Conservation (phyloP, 2,329 filamentous ascomycete species). For the Neurospora sp. region DNA sequence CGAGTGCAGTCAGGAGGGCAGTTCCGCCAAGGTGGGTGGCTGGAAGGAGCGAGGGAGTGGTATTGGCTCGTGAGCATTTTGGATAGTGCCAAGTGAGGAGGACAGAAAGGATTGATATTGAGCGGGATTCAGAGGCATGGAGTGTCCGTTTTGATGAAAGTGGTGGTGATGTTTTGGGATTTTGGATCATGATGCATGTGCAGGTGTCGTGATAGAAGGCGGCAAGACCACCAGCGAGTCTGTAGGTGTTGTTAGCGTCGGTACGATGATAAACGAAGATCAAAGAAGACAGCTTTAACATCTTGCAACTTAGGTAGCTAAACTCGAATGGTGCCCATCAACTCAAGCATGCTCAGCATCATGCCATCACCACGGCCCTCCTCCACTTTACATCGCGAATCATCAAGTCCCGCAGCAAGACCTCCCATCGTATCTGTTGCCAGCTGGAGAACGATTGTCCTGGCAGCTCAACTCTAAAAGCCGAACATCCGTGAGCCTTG, state of each 20-base stretch:
- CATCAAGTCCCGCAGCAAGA: not conserved
- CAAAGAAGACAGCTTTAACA: not conserved
- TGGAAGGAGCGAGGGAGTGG: not conserved
- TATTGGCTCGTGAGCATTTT: not conserved
- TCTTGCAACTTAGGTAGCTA: not conserved
- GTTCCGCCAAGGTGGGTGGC: not conserved
- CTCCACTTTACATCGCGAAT: not conserved
- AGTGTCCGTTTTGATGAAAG: not conserved
- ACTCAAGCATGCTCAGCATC: not conserved
- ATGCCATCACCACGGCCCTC: not conserved
- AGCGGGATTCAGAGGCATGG: not conserved
- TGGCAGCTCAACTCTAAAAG: not conserved
- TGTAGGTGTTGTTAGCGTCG: not conserved
- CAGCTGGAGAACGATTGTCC: too few species aligned
- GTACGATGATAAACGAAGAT: not conserved
- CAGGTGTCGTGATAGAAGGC: not conserved
- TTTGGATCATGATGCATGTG: not conserved
- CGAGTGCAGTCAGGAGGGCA: not conserved
- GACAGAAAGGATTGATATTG: not conserved
- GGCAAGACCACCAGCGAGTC: not conserved
- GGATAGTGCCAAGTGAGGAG: not conserved
- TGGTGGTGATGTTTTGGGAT: not conserved
- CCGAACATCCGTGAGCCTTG: not conserved
- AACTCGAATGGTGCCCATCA: not conserved
- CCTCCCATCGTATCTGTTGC: not conserved